Percentiles rank a stretch among this genome's conserved stretches.
These are phyloP conservation scores for Micractinium conductrix DNA, from an alignment of 139 green algal genomes.

Conservation along the genomic window DNA sequence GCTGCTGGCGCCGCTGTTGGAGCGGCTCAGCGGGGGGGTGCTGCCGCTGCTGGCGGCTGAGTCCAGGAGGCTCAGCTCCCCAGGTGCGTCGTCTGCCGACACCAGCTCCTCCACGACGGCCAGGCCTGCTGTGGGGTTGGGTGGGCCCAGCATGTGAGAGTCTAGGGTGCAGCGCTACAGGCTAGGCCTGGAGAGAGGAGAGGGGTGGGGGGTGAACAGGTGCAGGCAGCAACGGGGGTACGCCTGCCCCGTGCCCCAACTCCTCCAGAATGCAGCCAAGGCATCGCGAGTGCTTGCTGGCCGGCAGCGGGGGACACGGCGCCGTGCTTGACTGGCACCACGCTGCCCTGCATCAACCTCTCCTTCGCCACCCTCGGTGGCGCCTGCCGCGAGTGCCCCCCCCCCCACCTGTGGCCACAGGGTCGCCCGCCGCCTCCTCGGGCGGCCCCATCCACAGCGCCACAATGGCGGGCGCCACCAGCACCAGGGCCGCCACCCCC, in stretches of 20 bases:
- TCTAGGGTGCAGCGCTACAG: too few species aligned
- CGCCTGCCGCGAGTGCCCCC: too few species aligned
- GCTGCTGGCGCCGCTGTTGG: constrained; percentile 11
- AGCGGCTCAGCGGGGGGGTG: constrained; percentile 2
- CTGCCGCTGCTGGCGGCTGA: neutral
- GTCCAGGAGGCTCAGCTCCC: neutral
- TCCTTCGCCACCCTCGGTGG: too few species aligned
- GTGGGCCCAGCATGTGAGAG: too few species aligned
- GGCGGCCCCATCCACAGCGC: constrained; percentile 42
- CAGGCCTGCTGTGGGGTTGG: constrained; percentile 24
- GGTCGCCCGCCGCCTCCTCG: neutral
- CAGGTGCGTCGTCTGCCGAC: constrained; percentile 17
- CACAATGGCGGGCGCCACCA: constrained; percentile 86
- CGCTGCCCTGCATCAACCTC: too few species aligned
- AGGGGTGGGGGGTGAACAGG: too few species aligned
- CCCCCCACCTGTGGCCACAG: constrained; percentile 5
- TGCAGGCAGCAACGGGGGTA: too few species aligned
- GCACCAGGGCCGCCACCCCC: constrained; percentile 63
- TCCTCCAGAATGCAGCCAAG: too few species aligned
- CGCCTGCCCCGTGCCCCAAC: too few species aligned
- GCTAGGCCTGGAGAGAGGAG: too few species aligned
- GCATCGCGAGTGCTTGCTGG: neutral
- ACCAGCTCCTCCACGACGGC: constrained; percentile 44
- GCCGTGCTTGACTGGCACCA: too few species aligned
- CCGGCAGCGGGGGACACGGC: neutral